These are phyloP conservation scores for Wallacemonas collosoma DNA, from an alignment of 208 protist genomes.

Conservation along the genomic window DNA sequence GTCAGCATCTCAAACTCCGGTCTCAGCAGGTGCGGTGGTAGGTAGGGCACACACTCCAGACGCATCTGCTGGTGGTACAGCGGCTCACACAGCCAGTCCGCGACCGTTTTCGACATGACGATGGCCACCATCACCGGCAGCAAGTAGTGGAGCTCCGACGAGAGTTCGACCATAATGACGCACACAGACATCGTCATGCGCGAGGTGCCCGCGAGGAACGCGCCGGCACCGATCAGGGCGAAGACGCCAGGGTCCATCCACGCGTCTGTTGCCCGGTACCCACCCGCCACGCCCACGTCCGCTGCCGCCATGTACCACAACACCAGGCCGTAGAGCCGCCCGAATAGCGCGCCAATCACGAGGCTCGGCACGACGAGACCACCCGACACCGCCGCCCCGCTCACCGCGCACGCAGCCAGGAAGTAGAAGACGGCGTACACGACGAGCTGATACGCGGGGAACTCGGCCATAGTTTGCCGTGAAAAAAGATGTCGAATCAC, in stretches of 20 bases:
- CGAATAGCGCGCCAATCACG: constrained; percentile 89
- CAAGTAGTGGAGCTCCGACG: constrained; percentile 92
- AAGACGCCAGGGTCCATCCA: constrained; percentile 93
- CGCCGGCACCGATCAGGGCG: constrained; percentile 92
- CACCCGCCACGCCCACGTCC: constrained; percentile 30
- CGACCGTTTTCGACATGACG: constrained; percentile 91
- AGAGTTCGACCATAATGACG: constrained; percentile 95
- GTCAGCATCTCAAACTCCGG: constrained; percentile 89
- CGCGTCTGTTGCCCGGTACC: constrained; percentile 56
- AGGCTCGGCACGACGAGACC: constrained; percentile 92
- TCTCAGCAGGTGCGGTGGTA: constrained; percentile 53
- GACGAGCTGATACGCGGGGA: constrained; percentile 58
- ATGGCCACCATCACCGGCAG: constrained; percentile 95
- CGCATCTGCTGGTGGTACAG: constrained; percentile 93
- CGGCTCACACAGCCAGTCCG: constrained; percentile 85
- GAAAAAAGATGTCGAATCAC: constrained; percentile 89
- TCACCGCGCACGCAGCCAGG: constrained; percentile 66
- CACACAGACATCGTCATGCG: constrained; percentile 94
- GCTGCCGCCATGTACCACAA: constrained; percentile 56
- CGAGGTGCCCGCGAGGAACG: constrained; percentile 91
- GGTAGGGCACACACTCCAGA: constrained; percentile 90
- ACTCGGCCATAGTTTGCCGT: constrained; percentile 80
- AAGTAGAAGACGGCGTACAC: constrained; percentile 87
- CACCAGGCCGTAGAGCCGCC: constrained; percentile 77
- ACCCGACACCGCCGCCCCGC: constrained; percentile 81